These are phyloP conservation scores for Closterium sp. DNA, from an alignment of 139 green algal genomes.

Conservation along the genomic window DNA sequence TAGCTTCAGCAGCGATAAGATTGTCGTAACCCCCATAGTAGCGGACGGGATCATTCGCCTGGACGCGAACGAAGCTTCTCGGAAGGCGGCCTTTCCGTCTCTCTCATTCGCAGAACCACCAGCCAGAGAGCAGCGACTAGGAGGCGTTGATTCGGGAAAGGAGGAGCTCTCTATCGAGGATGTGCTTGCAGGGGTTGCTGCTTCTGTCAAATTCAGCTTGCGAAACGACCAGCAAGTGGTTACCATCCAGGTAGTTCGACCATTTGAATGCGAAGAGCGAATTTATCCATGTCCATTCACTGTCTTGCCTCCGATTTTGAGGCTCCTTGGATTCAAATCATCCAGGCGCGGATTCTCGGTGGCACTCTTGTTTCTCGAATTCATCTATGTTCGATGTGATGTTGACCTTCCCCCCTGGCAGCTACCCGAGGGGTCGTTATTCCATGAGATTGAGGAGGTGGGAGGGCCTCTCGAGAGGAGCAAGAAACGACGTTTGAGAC, in stretches of 20 bases:
- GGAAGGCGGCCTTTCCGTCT: slow-evolving; percentile 25
- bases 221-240: background rate
- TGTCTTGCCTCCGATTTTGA: background rate
- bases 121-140: background rate
- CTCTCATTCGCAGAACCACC: slow-evolving; percentile 26
- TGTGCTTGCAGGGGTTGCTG: background rate
- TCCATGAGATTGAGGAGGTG: too few species aligned
- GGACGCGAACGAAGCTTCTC: slow-evolving; percentile 21
- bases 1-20: slow-evolving; percentile 3
- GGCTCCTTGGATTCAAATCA: too few species aligned
- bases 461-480: too few species aligned
- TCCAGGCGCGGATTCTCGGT: too few species aligned
- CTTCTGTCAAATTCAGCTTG: background rate
- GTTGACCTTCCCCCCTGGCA: too few species aligned
- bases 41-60: slow-evolving; percentile 3
- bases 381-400: too few species aligned
- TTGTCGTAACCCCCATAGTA: slow-evolving; percentile 16
- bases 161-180: slow-evolving; percentile 3
- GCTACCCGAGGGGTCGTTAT: too few species aligned
- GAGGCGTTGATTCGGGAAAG: background rate
- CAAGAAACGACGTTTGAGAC: too few species aligned
- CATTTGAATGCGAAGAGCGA: background rate
- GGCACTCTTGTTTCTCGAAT: too few species aligned
- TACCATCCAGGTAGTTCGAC: background rate
- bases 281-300: background rate